Percentiles rank a stretch among this genome's conserved stretches.
These are phyloP conservation scores for Scutellaria galericulata DNA, from an alignment of 257 asterid genomes.

Conservation along the genomic window DNA sequence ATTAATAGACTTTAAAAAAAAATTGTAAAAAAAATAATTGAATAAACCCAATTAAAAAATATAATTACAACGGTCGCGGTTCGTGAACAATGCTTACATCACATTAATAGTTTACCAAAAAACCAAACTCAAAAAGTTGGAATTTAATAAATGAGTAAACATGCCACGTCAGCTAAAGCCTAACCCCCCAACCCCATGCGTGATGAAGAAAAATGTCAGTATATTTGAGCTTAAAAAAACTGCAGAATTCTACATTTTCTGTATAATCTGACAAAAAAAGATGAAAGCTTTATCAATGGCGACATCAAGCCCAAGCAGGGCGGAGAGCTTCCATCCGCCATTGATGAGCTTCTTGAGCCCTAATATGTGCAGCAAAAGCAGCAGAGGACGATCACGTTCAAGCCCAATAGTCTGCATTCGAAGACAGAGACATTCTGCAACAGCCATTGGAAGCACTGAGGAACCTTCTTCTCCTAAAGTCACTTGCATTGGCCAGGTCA, in stretches of 20 bases:
- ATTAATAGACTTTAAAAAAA: too few species aligned
- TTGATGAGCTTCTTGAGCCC: conserved; percentile 57
- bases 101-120: background rate
- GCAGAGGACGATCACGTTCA: conserved; percentile 62
- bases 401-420: conserved; percentile 61
- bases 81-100: background rate
- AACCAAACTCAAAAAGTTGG: background rate
- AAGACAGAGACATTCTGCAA: conserved; percentile 31
- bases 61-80: too few species aligned
- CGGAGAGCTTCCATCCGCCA: conserved; percentile 69
- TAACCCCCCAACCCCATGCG: too few species aligned
- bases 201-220: too few species aligned
- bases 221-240: too few species aligned
- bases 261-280: background rate
- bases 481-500: conserved; percentile 83
- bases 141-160: conserved; percentile 10
- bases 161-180: background rate
- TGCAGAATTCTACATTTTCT: background rate
- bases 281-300: conserved; percentile 63
- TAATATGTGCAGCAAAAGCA: conserved; percentile 57
- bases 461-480: conserved; percentile 86
- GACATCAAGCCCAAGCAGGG: conserved; percentile 62
- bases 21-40: too few species aligned
- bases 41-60: too few species aligned
- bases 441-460: conserved; percentile 22